Conservation (phyloP, 23 red algal genomes). For the Rhodosorus marinus region DNA sequence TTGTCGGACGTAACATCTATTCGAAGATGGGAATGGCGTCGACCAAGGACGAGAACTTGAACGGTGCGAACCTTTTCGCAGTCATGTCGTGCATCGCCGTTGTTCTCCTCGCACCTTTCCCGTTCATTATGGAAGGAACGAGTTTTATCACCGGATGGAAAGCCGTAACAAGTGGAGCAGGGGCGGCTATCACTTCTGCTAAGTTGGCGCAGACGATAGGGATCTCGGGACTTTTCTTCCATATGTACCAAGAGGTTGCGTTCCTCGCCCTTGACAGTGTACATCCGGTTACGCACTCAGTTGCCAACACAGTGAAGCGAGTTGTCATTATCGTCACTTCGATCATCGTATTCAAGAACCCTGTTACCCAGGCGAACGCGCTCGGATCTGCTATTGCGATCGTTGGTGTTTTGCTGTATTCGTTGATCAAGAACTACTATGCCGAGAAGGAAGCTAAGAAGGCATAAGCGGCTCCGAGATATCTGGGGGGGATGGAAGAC, state of each 20-base stretch:
- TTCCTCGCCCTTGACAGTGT: conserved; percentile 75
- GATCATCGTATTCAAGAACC: conserved; percentile 84
- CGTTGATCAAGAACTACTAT: conserved; percentile 84
- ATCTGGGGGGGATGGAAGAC: too few species aligned
- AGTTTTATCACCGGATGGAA: conserved; percentile 54
- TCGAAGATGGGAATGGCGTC: conserved; percentile 83
- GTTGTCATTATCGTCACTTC: conserved; percentile 81
- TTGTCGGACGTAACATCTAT: conserved; percentile 85
- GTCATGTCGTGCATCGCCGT: conserved; percentile 66
- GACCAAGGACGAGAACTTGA: conserved; percentile 87
- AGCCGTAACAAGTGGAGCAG: conserved; percentile 48
- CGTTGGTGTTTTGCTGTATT: conserved; percentile 76
- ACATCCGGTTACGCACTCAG: conserved; percentile 78
- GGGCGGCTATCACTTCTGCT: conserved; percentile 48
- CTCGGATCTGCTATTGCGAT: conserved; percentile 75
- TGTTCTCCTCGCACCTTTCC: conserved; percentile 66
- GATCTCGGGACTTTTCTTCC: conserved; percentile 81
- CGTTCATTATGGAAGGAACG: conserved; percentile 68
- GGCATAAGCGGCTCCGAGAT: too few species aligned
- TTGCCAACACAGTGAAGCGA: conserved; percentile 93
- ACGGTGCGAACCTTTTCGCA: conserved; percentile 53
- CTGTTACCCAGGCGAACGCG: conserved; percentile 29
- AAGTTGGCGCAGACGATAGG: conserved; percentile 37
- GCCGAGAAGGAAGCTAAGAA: conserved; percentile 35
- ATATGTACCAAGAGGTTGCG: conserved; percentile 88